phyloP scores from a whole-genome alignment of 345 rosid species.

The Citrus medica region DNA sequence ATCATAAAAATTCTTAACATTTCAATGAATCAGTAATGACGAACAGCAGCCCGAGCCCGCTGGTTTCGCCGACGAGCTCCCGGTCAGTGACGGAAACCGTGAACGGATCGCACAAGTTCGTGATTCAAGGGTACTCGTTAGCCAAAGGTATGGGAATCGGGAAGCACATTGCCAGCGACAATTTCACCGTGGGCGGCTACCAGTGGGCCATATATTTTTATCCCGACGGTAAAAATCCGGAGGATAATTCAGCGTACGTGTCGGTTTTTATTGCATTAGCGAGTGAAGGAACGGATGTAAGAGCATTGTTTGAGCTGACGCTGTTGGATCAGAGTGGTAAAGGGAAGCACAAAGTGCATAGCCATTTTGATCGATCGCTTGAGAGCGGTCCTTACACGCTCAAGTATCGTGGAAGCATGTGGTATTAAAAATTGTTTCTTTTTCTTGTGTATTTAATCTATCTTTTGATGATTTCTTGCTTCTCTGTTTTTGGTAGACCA shows the following conservation, averaged over 20 bases:
- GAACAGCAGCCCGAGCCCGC: not conserved
- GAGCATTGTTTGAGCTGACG: conserved; percentile 65
- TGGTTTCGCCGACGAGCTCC: conserved; percentile 42
- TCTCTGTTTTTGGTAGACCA: too few relatives aligned
- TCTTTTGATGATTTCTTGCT: too few relatives aligned
- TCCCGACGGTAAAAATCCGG: conserved; percentile 67
- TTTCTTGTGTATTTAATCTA: not conserved
- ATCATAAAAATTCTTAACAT: not conserved
- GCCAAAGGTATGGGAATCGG: conserved; percentile 74
- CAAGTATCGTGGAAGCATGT: conserved; percentile 59
- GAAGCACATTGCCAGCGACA: conserved; percentile 65
- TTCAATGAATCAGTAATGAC: conserved; percentile 8
- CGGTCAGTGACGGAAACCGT: conserved; percentile 51
- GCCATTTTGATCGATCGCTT: conserved; percentile 68
- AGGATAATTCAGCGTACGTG: conserved; percentile 56
- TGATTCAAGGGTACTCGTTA: conserved; percentile 52
- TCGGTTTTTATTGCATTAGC: conserved; percentile 70
- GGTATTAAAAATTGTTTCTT: conserved; percentile 17
- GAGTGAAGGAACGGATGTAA: conserved; percentile 64
- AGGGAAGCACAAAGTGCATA: conserved; percentile 64
- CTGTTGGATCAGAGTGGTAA: conserved; percentile 74
- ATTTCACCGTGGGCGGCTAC: conserved; percentile 60
- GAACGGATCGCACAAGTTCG: conserved; percentile 52
- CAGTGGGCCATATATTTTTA: conserved; percentile 73
- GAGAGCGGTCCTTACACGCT: conserved; percentile 70